Evolutionary conservation across 768 basidiomycete species (phyloP), one percentile per base, ranked within the genome.

Genomic region (Auricularia cornea): DNA sequence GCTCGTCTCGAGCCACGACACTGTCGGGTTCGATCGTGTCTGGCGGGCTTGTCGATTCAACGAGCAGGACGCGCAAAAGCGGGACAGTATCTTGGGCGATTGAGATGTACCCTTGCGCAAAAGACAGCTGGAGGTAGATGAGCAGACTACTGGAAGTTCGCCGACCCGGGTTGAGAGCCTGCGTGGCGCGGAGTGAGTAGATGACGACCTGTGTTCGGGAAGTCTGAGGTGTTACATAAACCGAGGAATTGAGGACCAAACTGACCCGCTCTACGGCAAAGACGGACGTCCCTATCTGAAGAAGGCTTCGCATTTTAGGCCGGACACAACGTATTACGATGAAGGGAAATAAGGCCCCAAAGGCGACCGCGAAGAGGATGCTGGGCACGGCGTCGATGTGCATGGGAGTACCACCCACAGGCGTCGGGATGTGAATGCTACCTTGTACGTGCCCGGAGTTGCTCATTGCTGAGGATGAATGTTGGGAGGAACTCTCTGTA

Each of bases 191-290:
- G 26, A 57, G 54, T 10, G 54, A 26, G 54, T 57, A 57, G 0
- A 57, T 26, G 26, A 57, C 54, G 54, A 57, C 28, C 54, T 57
- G 54, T n/a, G n/a, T n/a, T n/a, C n/a, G n/a, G n/a, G n/a, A n/a
- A n/a, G n/a, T n/a, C n/a, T n/a, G n/a, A n/a, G n/a, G n/a, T n/a
- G n/a, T n/a, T n/a, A n/a, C n/a, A n/a, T n/a, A n/a, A n/a, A n/a
- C n/a, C n/a, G n/a, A n/a, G n/a, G n/a, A n/a, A n/a, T n/a, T n/a
- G n/a, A n/a, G n/a, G n/a, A n/a, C n/a, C n/a, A n/a, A n/a, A n/a
- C n/a, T n/a, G 4, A 57, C 54, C 6, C 54, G 54, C 26, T 57
- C 54, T 11, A 57, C 20, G 11, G 54, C 30, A 20, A 14, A 57
- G 23, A 57, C 20, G 54, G 54, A 28, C 20, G 54, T 29, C 54